These are phyloP conservation scores for Atractiella rhizophila DNA, from an alignment of 768 basidiomycete species.

Conservation along the genomic window DNA sequence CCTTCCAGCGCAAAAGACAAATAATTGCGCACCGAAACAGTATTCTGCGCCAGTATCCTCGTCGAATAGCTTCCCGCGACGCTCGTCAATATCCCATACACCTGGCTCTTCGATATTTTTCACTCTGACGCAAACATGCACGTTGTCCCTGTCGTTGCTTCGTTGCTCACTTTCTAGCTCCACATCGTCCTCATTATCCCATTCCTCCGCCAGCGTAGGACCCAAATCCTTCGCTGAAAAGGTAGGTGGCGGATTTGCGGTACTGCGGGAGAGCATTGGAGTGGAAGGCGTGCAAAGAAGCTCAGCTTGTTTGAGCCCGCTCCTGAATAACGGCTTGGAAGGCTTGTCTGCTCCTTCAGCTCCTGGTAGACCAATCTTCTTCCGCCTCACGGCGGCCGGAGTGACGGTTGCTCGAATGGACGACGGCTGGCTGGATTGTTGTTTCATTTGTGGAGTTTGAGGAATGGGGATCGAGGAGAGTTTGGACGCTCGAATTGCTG, in stretches of 20 bases:
- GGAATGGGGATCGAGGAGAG: too few relatives aligned
- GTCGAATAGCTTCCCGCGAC: neutral
- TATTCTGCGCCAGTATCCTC: neutral
- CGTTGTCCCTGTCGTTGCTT: constrained; percentile 8
- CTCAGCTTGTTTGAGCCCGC: neutral
- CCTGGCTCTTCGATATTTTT: constrained; percentile 9
- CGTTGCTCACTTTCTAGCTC: neutral
- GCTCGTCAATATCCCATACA: neutral
- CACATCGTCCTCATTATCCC: neutral
- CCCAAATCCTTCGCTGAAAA: neutral
- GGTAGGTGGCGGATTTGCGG: neutral
- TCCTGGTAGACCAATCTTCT: constrained; percentile 11
- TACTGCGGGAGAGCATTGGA: neutral
- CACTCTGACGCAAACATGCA: constrained; percentile 14
- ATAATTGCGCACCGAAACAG: constrained; percentile 8
- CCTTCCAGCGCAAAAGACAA: neutral
- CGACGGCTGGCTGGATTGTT: neutral
- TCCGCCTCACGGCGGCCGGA: constrained; percentile 8
- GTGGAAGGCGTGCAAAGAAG: neutral
- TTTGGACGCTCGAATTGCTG: too few relatives aligned
- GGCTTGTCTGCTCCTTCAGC: constrained; percentile 13
- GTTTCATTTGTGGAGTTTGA: too few relatives aligned
- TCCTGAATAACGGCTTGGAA: neutral
- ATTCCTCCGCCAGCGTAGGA: neutral
- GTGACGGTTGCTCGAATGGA: constrained; percentile 14